Evolutionary conservation across 345 rosid species (phyloP).

Genomic region (Camelina laxa): DNA sequence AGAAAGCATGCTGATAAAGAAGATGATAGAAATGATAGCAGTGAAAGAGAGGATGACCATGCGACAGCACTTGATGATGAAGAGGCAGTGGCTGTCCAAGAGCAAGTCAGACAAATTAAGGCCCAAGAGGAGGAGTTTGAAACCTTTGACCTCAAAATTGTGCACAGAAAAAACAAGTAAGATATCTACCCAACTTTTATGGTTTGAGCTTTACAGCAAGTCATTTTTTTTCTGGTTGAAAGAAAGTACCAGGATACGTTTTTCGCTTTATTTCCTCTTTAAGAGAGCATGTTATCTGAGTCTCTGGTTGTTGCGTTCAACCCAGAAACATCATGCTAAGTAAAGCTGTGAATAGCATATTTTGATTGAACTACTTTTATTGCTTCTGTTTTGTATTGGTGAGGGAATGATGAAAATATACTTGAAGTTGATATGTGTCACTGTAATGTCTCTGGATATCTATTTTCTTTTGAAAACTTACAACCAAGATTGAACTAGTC

Average conservation of each 20-base stretch:
- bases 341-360: neutral
- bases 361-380: neutral
- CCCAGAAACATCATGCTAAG: neutral
- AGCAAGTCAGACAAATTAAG: conserved; percentile 97
- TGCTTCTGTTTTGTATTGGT: conserved; percentile 18
- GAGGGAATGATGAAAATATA: conserved; percentile 1
- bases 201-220: conserved; percentile 1
- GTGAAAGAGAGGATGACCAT: conserved; percentile 70
- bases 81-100: conserved; percentile 94
- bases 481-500: conserved; percentile 12
- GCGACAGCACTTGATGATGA: conserved; percentile 84
- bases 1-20: conserved; percentile 60
- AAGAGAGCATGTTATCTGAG: neutral
- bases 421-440: neutral
- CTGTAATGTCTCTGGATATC: neutral
- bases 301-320: neutral
- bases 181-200: conserved; percentile 24
- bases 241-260: neutral
- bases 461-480: neutral
- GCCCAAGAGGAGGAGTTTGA: conserved; percentile 98
- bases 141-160: conserved; percentile 95
- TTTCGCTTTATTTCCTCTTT: conserved; percentile 10
- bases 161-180: conserved; percentile 97
- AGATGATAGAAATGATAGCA: conserved; percentile 57
- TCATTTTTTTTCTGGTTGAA: neutral